A percentile compares a stretch with the other conserved stretches of the same genome.
Conservation (phyloP, 31 red algal species). For the Asparagopsis taxiformis region DNA sequence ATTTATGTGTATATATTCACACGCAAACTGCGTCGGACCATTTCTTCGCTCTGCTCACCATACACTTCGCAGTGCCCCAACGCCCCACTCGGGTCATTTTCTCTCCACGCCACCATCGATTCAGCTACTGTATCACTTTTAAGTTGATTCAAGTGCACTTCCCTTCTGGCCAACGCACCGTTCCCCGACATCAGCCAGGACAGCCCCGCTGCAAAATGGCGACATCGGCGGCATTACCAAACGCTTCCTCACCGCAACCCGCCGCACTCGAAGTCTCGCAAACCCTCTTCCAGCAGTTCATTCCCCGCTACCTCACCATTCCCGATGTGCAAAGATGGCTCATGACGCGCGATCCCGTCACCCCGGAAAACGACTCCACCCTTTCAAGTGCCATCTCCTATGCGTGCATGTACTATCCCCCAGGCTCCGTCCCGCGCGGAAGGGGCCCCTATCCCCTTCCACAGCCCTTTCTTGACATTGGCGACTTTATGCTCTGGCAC, state of each 20-base stretch:
- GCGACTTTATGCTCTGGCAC: slow-evolving; percentile 57
- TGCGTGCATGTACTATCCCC: slow-evolving; percentile 49
- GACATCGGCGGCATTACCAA: too few relatives aligned
- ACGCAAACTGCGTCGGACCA: too few relatives aligned
- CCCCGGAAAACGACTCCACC: slow-evolving; percentile 11
- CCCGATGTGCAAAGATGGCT: slow-evolving; percentile 38
- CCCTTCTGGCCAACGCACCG: too few relatives aligned
- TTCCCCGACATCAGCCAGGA: too few relatives aligned
- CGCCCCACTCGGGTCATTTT: too few relatives aligned
- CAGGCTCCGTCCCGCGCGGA: slow-evolving; percentile 12
- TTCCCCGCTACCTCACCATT: slow-evolving; percentile 41
- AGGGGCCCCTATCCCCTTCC: slow-evolving; percentile 24
- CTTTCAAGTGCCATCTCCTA: slow-evolving; percentile 29
- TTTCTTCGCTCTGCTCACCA: too few relatives aligned
- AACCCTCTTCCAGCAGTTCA: slow-evolving; percentile 31
- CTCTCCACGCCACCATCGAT: too few relatives aligned
- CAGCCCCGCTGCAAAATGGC: too few relatives aligned
- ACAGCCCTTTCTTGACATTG: slow-evolving; percentile 48
- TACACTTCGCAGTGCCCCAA: too few relatives aligned
- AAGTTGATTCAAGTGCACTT: too few relatives aligned
- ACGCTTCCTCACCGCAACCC: neutral
- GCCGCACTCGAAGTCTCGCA: neutral
- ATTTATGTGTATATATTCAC: too few relatives aligned
- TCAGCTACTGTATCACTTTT: too few relatives aligned
- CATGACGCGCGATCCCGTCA: slow-evolving; percentile 25